These are phyloP conservation scores for Kluyveromyces siamensis DNA, from an alignment of 805 yeast genomes.

Conservation along the genomic window DNA sequence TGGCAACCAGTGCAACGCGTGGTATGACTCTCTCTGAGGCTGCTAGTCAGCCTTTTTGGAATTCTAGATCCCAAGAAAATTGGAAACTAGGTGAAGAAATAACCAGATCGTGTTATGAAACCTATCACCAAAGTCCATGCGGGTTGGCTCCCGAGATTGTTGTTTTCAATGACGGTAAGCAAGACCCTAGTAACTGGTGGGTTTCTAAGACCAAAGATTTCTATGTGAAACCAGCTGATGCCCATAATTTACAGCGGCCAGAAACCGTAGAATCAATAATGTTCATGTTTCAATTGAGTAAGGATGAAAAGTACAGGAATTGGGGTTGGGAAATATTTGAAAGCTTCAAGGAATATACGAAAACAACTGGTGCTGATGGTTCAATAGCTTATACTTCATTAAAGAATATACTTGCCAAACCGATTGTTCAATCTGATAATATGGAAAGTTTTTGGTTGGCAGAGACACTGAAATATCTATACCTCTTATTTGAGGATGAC, in stretches of 20 bases:
- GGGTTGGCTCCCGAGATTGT: conserved; percentile 88
- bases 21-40: conserved; percentile 55
- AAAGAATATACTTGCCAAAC: conserved; percentile 50
- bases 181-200: conserved; percentile 20
- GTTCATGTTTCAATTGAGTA: conserved; percentile 69
- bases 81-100: conserved; percentile 64
- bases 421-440: conserved; percentile 54
- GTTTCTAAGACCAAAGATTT: conserved; percentile 43
- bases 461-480: conserved; percentile 82
- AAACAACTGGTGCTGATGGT: conserved; percentile 26
- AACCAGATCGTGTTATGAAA: conserved; percentile 72
- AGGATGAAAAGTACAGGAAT: conserved; percentile 69
- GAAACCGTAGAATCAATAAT: conserved; percentile 88
- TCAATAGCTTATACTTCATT: conserved; percentile 48
- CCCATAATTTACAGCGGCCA: conserved; percentile 84
- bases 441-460: conserved; percentile 93
- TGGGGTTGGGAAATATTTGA: conserved; percentile 87
- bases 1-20: conserved; percentile 82
- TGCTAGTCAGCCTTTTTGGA: conserved; percentile 48
- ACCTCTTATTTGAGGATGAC: conserved; percentile 65
- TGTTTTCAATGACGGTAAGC: conserved; percentile 47
- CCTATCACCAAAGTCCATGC: conserved; percentile 67
- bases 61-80: conserved; percentile 47
- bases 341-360: conserved; percentile 53
- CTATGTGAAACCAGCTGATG: conserved; percentile 58